phyloP scores from a whole-genome alignment of 2,329 filamentous ascomycete species.

The Incumbomyces delicatus region DNA sequence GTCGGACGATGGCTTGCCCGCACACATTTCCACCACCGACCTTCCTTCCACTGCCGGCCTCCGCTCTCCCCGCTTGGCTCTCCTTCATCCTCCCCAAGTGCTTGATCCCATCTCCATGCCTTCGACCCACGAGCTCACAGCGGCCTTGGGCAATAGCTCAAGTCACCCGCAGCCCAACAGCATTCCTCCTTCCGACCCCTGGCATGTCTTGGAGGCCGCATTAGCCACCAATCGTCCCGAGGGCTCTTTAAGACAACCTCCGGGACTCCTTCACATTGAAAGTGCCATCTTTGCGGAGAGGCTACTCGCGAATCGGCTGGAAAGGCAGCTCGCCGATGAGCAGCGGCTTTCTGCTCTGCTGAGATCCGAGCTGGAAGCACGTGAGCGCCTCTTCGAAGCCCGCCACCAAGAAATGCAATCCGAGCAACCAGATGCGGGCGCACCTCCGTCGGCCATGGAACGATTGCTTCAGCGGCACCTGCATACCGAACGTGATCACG shows the following conservation, averaged over 20 bases:
- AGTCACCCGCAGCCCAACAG: conserved; percentile 8
- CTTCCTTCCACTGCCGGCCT: conserved; percentile 4
- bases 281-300: conserved; percentile 16
- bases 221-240: conserved; percentile 10
- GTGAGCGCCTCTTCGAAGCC: conserved; percentile 13
- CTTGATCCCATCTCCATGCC: conserved; percentile 5
- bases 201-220: conserved; percentile 17
- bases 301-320: conserved; percentile 15
- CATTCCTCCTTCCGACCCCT: conserved; percentile 16
- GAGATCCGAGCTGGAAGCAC: conserved; percentile 17
- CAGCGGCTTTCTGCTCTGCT: conserved; percentile 15
- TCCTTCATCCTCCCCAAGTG: conserved; percentile 9
- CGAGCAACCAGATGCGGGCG: conserved; percentile 7
- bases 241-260: conserved; percentile 5
- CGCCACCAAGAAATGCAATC: conserved; percentile 3
- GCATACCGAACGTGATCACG: conserved; percentile 13
- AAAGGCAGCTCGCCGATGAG: conserved; percentile 17
- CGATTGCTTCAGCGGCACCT: conserved; percentile 14
- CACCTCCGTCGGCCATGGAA: conserved; percentile 14
- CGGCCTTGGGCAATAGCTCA: conserved; percentile 2
- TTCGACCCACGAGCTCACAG: conserved; percentile 9
- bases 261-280: conserved; percentile 14
- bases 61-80: conserved; percentile 1
- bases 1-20: conserved; percentile 21
- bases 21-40: conserved; percentile 8